Base-by-base conservation (phyloP, 2,329 filamentous ascomycete species). In the Arthrobotrys pseudoclavata region DNA sequence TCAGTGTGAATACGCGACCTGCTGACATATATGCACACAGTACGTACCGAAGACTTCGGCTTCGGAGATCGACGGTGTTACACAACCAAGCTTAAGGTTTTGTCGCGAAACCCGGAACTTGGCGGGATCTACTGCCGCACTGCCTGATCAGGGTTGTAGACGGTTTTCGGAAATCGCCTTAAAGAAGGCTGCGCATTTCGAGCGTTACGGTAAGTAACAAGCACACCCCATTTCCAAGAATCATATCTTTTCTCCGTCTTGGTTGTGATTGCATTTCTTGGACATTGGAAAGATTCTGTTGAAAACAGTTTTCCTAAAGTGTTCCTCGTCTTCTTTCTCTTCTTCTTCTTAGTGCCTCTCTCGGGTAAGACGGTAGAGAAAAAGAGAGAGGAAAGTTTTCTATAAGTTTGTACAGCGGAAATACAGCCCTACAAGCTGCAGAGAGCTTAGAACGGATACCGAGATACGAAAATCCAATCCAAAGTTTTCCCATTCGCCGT, bases 111-210 rank as follows among this genome's bases (percentile, higher is more conserved):
- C 29, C 34, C 48, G 24, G 47, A 29, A 31, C 48, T 29, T 7
- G 48, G 48, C n/a, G 26, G n/a, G 52, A 55, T 55, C 52, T n/a
- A 55, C 52, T 15, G 52, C 52, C 52, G 52, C 26, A 55, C 52
- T 55, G n/a, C 52, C 52, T 20, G 29, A 55, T 55, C 26, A 10
- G 29, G 52, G 5, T 9, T 4, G 24, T 53, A 15, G 52, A 55
- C 29, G 52, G 29, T 55, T 55, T 34, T 29, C 3, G 15, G 24
- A 53, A 31, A 24, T 26, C 47, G 12, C 22, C 3, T 24, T 3
- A 10, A 20, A 20, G 6, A 9, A 18, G 4, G 18, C 10, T 40
- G 34, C 12, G 7, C 34, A 40, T 40, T 40, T 40, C 34, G 34
- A 9, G 12, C 10, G 34, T 13, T 13, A 40, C 34, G 34, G 34